Conservation (phyloP, 2,329 filamentous ascomycete genomes). For the Penicillium sclerotigenum region DNA sequence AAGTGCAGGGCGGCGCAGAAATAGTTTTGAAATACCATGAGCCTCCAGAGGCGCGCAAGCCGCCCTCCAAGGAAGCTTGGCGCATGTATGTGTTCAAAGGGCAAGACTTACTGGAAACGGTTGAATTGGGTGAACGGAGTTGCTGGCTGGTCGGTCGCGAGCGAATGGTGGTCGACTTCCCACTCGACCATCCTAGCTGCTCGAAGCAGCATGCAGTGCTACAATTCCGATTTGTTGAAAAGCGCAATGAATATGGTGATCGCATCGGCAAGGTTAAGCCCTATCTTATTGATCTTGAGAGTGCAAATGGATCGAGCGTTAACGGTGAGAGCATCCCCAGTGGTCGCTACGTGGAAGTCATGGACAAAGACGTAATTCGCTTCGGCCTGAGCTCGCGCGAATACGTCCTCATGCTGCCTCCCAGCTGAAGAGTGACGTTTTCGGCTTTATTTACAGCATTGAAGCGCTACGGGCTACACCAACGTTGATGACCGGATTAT, state of each 20-base stretch:
- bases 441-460: background rate
- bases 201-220: constrained; percentile 95
- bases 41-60: constrained; percentile 86
- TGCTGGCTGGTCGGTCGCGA: constrained; percentile 92
- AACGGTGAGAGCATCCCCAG: constrained; percentile 72
- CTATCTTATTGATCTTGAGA: constrained; percentile 91
- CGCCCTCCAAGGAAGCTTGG: constrained; percentile 74
- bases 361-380: constrained; percentile 81
- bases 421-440: constrained; percentile 15
- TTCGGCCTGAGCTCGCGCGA: constrained; percentile 88
- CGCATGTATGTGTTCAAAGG: constrained; percentile 92
- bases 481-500: background rate
- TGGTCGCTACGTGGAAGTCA: constrained; percentile 79
- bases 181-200: constrained; percentile 84
- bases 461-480: background rate
- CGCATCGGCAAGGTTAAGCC: constrained; percentile 74
- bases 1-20: constrained; percentile 54
- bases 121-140: constrained; percentile 70
- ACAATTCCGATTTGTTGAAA: constrained; percentile 84
- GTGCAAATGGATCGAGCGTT: constrained; percentile 81
- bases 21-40: constrained; percentile 93
- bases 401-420: constrained; percentile 87
- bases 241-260: constrained; percentile 82
- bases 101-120: constrained; percentile 72
- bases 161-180: constrained; percentile 72